Base-by-base conservation (phyloP, 805 yeast genomes). In the Saccharomycopsis guyanensis region DNA sequence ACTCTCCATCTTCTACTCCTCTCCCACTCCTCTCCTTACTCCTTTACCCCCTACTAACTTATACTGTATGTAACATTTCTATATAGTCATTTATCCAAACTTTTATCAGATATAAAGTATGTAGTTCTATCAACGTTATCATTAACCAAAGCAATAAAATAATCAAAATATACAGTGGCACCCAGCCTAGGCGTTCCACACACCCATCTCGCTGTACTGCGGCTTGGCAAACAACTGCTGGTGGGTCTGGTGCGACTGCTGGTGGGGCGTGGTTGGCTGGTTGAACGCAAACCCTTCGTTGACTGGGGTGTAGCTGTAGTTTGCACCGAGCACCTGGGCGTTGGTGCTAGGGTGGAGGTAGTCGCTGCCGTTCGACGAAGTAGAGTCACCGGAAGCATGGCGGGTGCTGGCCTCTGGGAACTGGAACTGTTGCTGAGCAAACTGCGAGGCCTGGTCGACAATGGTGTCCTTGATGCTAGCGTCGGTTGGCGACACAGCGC, bases 401-500 rank as follows among this genome's bases (percentile, higher is more conserved):
- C 22, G 33, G 13, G 10, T 6, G 10, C 10, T 6, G 29, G 29
- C 10, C 29, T 25, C 22, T 29, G 32, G n/a, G 15, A n/a, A 12
- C 6, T 4, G 13, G 8, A 38, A 15, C 18, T 15, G 16, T 5
- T 37, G 10, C 15, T 6, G 33, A 8, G 16, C 33, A 31, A 25
- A 12, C 12, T 15, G 13, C 19, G 16, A 10, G 13, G 18, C 23
- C 23, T 6, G 12, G 34, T 43, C 47, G 35, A 25, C 43, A 34
- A 50, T 47, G 7, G 43, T 19, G n/a, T 38, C 24, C 22, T 49
- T 44, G 34, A 49, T 38, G 8, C 40, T 15, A 27, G 34, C 32
- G 20, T 52, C 54, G 3, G 41, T 40, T 27, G 56, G 50, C 15
- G 46, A 57, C 31, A 78, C 84, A 3, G 87, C 86, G 64, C 91